Evolutionary conservation across 1,284 basidiomycete genomes (phyloP).

Genomic region (Macrocystidia cucumis): DNA sequence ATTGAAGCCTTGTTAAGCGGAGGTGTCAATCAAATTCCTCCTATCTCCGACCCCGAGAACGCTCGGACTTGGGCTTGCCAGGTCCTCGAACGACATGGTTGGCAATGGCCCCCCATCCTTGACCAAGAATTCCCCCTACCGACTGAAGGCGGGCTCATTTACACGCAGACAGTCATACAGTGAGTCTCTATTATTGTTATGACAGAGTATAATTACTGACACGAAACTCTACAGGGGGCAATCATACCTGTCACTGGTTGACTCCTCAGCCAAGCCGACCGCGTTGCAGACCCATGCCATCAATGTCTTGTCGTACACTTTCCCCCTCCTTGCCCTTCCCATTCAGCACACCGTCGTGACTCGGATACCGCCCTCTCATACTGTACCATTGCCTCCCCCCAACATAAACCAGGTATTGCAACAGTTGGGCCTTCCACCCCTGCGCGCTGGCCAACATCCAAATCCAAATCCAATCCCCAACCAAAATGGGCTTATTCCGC

Average conservation of each 20-base stretch:
- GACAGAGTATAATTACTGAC: constrained; percentile 2
- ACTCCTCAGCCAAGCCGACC: constrained; percentile 45
- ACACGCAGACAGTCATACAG: constrained; percentile 50
- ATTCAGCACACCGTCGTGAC: constrained; percentile 16
- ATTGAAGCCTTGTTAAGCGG: constrained; percentile 29
- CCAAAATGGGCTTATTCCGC: constrained; percentile 22
- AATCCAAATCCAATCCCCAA: constrained; percentile 18
- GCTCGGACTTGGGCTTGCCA: constrained; percentile 20
- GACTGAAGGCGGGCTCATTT: constrained; percentile 43
- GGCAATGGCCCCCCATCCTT: constrained; percentile 54
- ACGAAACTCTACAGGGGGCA: constrained; percentile 35
- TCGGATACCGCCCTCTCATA: constrained; percentile 17
- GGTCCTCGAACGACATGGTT: constrained; percentile 37
- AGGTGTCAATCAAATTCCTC: constrained; percentile 11
- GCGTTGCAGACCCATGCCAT: constrained; percentile 59
- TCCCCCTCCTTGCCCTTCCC: constrained; percentile 37
- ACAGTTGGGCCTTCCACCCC: constrained; percentile 49
- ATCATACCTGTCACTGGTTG: constrained; percentile 47
- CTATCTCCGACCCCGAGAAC: constrained; percentile 11
- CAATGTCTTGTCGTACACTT: constrained; percentile 63
- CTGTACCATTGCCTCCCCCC: constrained; percentile 22
- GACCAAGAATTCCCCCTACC: constrained; percentile 45
- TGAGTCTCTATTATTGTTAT: constrained; percentile 27
- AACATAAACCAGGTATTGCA: constrained; percentile 54
- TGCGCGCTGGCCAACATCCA: constrained; percentile 30